Evolutionary conservation across 164 flowering plant species (phyloP), one percentile per base, ranked within the genome.

Genomic region (Litsea cubeba): DNA sequence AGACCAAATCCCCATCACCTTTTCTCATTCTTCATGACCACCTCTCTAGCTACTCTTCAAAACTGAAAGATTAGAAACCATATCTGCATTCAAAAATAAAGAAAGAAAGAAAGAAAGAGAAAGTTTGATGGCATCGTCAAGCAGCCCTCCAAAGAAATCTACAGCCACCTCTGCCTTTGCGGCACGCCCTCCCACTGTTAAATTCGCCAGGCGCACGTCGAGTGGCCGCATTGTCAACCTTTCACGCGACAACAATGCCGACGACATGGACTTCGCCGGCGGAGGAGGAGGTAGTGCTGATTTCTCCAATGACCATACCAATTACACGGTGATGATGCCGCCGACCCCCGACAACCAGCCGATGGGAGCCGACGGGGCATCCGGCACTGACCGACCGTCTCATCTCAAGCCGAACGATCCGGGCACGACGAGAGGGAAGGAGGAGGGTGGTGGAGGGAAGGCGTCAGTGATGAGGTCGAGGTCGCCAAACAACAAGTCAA

Each of bases 261-360:
- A 94, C 1, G 95, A 91, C 30, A 0, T 89, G 5, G 92, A 88
- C 78, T 50, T 87, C 73, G 82, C 85, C 1, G 87, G 88, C 2
- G 95, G 89, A 40, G 46, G 40, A 35, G 46, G 46, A 40, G 46
- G 46, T 0, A 81, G 65, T 30, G 74, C 87, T 3, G 75, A 81
- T 54, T 30, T 26, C 63, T 83, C 79, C 49, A 87, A 78, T 68
- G 97, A 91, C 80, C 87, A 85, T 76, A 76, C 78, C 18, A 85
- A 89, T 30, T 95, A 93, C 86, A 93, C 97, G 0, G 99, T 93
- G 2, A 58, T 90, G 62, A 86, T 95, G 97, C 97, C 99, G 0
- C 97, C 97, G 0, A 95, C 99, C 0, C 99, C 99, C 0, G 97
- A 93, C 76, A 93, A 93, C 83, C 95, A 93, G 70, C 97, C 97